Percentiles rank a stretch among this genome's conserved stretches.
These are phyloP conservation scores for Backusella australiensis DNA, from an alignment of 192 early-diverging fungal species.

Conservation along the genomic window DNA sequence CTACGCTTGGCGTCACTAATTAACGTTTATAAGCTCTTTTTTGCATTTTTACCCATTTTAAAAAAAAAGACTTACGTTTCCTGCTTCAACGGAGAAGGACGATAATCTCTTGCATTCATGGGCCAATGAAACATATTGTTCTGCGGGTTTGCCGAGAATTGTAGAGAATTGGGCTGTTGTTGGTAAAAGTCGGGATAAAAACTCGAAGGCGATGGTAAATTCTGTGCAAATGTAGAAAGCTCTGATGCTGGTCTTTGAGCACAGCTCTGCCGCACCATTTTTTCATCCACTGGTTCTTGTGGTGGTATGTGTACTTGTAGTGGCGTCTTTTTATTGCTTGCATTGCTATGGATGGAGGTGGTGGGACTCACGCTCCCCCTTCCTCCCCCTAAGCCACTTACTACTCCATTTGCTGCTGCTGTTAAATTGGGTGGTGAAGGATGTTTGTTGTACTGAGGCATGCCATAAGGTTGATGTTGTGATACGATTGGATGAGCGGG, in stretches of 20 bases:
- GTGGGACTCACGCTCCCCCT: slow-evolving; percentile 15
- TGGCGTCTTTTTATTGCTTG: slow-evolving; percentile 4
- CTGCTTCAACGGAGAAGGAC: slow-evolving; percentile 44
- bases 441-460: neutral
- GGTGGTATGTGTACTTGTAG: slow-evolving; percentile 9
- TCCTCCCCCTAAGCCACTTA: neutral
- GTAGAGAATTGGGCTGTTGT: slow-evolving; percentile 55
- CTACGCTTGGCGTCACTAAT: neutral
- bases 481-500: neutral
- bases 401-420: neutral
- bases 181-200: slow-evolving; percentile 78
- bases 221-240: slow-evolving; percentile 61
- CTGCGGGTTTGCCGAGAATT: slow-evolving; percentile 67
- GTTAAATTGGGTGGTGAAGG: neutral
- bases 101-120: slow-evolving; percentile 38
- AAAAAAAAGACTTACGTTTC: neutral
- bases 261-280: neutral
- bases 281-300: neutral
- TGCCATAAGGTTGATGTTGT: neutral
- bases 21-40: neutral
- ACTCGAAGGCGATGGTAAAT: slow-evolving; percentile 73
- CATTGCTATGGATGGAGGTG: slow-evolving; percentile 30
- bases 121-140: slow-evolving; percentile 77
- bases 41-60: neutral
- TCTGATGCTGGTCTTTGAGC: neutral